Base-by-base conservation (phyloP, 1,284 basidiomycete species). In the Leccinum subrobustum region DNA sequence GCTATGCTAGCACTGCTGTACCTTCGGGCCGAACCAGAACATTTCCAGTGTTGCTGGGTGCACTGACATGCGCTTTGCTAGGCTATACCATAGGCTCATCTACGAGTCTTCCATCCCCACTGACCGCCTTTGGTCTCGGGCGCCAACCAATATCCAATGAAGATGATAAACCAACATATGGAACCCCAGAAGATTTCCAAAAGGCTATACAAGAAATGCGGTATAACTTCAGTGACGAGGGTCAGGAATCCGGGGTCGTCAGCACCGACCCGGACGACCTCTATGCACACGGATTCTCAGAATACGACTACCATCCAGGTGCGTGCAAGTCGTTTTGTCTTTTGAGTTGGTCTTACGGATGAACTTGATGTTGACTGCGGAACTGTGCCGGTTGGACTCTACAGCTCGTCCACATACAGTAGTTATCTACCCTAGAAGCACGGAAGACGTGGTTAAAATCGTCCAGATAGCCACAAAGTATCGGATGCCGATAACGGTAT, bases 401-500 rank as follows among this genome's bases (percentile, higher is more conserved):
- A 54, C 58, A 83, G 84, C 74, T 51, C 67, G 72, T 29, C 67
- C 70, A 6, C 83, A 84, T 57, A 81, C 77, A 47, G 84, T 85
- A 1, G 76, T 87, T 0, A 80, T 85, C 6, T 84, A 81, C 65
- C 84, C 84, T 2, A 66, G 66, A 27, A 77, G 75, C 4, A 91
- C 89, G 0, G 84, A 88, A 64, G 89, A 91, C 64, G 89, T 91
- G 7, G 85, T 88, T 18, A 78, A 79, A 61, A 81, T 89, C 47
- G 85, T 90, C 63, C 84, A 86, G 59, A 81, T 88, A 58, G 86
- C 91, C 1, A 80, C 78, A 27, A 82, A 84, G 67, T 85, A 86
- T 71, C 75, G 77, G n/a, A 86, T 92, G 73, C 90, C 91, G 1
- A 70, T 93, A n/a, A 81, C 82, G 1, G 82, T 89, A 0, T 91